These are phyloP conservation scores for Fistulinella cinereoalba DNA, from an alignment of 1,284 basidiomycete species.

Conservation along the genomic window DNA sequence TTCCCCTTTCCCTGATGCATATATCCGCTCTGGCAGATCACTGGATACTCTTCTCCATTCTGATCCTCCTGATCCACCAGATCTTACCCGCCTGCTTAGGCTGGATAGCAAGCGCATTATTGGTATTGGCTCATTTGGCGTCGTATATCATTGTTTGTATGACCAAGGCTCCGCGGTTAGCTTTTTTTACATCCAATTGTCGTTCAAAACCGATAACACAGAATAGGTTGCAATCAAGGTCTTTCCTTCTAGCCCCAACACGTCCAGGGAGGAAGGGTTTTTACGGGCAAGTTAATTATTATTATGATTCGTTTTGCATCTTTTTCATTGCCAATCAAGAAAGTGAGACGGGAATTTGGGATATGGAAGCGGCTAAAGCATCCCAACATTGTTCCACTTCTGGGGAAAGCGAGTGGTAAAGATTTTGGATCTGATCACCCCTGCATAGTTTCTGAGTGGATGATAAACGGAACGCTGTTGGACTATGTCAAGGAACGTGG, in stretches of 20 bases:
- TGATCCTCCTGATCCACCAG: background rate
- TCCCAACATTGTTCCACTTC: slow-evolving; percentile 6
- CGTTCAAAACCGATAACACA: background rate
- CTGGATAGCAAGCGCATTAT: background rate
- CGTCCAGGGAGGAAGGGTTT: background rate
- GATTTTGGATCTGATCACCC: slow-evolving; percentile 6
- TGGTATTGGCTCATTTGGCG: background rate
- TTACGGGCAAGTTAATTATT: background rate
- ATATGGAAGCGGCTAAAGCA: slow-evolving; percentile 7
- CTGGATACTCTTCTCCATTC: background rate
- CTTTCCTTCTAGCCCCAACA: background rate
- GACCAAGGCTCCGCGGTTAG: background rate
- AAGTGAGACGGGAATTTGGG: slow-evolving; percentile 4
- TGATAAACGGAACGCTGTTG: slow-evolving; percentile 5
- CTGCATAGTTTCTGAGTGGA: slow-evolving; percentile 12
- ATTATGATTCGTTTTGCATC: background rate
- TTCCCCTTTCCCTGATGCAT: too few species aligned
- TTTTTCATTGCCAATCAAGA: background rate
- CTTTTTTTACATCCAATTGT: background rate
- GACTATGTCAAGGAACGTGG: background rate
- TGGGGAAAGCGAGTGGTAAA: background rate
- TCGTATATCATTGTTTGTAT: background rate
- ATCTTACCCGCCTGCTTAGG: background rate
- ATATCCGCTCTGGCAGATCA: background rate
- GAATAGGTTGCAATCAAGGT: background rate